These are phyloP conservation scores for Fusarium sp. DNA, from an alignment of 2,329 filamentous ascomycete genomes.

Conservation along the genomic window DNA sequence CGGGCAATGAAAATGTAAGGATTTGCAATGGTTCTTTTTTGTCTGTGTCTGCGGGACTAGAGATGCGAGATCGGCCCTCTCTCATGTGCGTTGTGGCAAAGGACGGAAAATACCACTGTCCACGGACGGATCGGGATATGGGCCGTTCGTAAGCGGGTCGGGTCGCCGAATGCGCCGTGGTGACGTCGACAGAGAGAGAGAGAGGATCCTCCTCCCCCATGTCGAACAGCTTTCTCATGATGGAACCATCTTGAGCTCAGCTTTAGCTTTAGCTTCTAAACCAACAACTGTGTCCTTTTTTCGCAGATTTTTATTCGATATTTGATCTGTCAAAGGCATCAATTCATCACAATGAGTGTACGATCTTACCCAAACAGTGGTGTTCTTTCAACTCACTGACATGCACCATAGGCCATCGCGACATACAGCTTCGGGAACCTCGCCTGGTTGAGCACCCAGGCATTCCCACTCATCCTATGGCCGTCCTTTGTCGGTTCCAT, in stretches of 20 bases:
- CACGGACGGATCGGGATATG: slow-evolving; percentile 4
- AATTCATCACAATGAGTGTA: slow-evolving; percentile 34
- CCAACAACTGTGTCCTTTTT: not conserved
- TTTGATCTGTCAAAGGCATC: not conserved
- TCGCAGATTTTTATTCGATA: not conserved
- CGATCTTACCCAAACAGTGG: not conserved
- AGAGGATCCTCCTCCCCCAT: not conserved
- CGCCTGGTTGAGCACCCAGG: slow-evolving; percentile 60
- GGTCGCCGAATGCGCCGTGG: not conserved
- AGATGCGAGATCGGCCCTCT: slow-evolving; percentile 37
- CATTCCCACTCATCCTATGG: slow-evolving; percentile 57
- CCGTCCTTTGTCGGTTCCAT: slow-evolving; percentile 57
- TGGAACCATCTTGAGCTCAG: slow-evolving; percentile 4
- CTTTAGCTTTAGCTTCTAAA: not conserved
- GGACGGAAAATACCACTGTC: not conserved
- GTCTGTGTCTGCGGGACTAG: not conserved
- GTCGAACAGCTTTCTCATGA: not conserved
- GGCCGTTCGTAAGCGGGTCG: not conserved
- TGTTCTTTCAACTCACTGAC: slow-evolving; percentile 7
- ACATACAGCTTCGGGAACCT: slow-evolving; percentile 61
- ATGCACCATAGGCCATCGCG: slow-evolving; percentile 54
- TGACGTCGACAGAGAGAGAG: slow-evolving; percentile 19
- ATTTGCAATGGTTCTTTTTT: slow-evolving; percentile 46
- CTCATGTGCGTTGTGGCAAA: slow-evolving; percentile 18
- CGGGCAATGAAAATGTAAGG: slow-evolving; percentile 46